Evolutionary conservation across 2,329 filamentous ascomycete species (phyloP), one percentile per base, ranked within the genome.

Genomic region (Penicillium sp.): DNA sequence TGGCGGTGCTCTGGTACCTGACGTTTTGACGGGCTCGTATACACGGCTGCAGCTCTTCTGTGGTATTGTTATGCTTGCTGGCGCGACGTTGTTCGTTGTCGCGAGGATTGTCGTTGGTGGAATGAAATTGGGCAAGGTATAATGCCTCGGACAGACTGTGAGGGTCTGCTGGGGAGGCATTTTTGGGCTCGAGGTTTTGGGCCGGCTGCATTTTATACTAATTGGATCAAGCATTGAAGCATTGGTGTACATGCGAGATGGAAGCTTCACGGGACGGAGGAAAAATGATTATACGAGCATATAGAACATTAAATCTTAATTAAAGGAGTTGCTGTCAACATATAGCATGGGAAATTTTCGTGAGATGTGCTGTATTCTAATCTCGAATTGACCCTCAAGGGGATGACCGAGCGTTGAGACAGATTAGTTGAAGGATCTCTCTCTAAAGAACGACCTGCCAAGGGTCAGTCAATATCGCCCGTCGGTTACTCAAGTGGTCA

Each of bases 1-100:
- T 58, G 70, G 66, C 1, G 70, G 70, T 19, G 69, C 70, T 13
- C 51, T 72, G 50, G 63, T 70, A 6, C 65, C 68, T 2, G 62
- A 69, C 53, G 64, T 69, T 14, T 44, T 71, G 43, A 62, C 64
- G 19, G 69, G 62, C 2, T 67, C 62, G 39, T 72, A 71, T 54
- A 63, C 65, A 1, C 64, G 58, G 14, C 36, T 71, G 37, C 63
- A 71, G 55, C 31, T 71, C 10, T 72, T 72, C 43, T 65, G 66
- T 47, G 69, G 68, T 11, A 69, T 68, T 36, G 63, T 67, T 1
- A 71, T 72, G 69, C 50, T 65, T 18, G 63, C 59, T 7, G 69
- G 67, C 0, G 60, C 66, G 13, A 50, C 49, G 13, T 41, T 72
- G 47, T 71, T 71, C 62, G 57, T 63, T 44, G 31, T 63, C 6